phyloP scores from a whole-genome alignment of 495 filamentous ascomycete genomes.

The Penicillium pancosmium region DNA sequence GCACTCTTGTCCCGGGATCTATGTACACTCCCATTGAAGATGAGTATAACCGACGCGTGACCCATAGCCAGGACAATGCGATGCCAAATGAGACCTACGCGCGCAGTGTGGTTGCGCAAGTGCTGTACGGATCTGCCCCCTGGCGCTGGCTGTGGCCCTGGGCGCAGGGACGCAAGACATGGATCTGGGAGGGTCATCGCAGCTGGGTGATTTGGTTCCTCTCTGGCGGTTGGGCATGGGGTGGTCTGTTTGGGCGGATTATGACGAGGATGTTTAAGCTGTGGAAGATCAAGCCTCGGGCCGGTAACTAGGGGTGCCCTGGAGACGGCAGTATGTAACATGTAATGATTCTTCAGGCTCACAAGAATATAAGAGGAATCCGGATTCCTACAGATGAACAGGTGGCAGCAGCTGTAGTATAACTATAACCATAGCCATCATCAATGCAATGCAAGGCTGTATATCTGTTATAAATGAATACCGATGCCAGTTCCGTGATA shows the following conservation, averaged over 20 bases:
- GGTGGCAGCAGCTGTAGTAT: background rate
- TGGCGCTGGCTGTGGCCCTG: slow-evolving; percentile 54
- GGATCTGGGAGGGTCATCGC: slow-evolving; percentile 57
- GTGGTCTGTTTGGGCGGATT: slow-evolving; percentile 40
- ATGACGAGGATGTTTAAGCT: slow-evolving; percentile 54
- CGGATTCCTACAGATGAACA: too few relatives aligned
- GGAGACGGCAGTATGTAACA: too few relatives aligned
- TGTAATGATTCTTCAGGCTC: too few relatives aligned
- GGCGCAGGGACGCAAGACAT: slow-evolving; percentile 44
- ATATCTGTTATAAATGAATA: slow-evolving; percentile 10
- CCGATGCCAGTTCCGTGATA: slow-evolving; percentile 27
- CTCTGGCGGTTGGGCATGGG: slow-evolving; percentile 45
- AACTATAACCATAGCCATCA: background rate
- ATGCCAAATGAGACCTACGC: slow-evolving; percentile 59
- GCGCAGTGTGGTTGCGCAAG: slow-evolving; percentile 54
- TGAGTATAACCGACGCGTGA: slow-evolving; percentile 54
- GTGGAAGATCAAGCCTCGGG: slow-evolving; percentile 30
- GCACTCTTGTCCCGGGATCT: slow-evolving; percentile 48
- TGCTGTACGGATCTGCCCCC: slow-evolving; percentile 49
- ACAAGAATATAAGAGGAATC: too few relatives aligned
- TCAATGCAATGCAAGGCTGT: background rate
- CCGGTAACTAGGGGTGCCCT: background rate
- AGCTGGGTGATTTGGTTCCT: slow-evolving; percentile 54
- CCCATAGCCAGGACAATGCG: slow-evolving; percentile 58
- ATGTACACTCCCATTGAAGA: slow-evolving; percentile 55